Evolutionary conservation across 2,329 filamentous ascomycete genomes (phyloP), one percentile per base, ranked within the genome.

Genomic region (Colletotrichum spinosum): DNA sequence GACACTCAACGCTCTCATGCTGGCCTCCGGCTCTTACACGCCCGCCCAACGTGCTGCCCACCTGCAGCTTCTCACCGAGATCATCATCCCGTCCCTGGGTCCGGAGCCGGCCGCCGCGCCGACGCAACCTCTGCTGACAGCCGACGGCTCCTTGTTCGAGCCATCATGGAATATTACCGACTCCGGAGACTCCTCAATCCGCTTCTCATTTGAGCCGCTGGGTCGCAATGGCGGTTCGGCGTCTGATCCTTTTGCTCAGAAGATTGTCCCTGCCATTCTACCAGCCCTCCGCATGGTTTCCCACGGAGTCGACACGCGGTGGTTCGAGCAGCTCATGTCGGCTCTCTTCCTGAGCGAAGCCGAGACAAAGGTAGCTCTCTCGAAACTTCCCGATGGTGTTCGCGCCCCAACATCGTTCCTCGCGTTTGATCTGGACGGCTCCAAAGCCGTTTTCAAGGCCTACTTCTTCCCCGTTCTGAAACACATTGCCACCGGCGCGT

Each of bases 401-500:
- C 71, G 67, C 9, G 70, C 69, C 12, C 71, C 71, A 6, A 72
- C 69, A 1, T 69, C 68, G 6, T 72, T 72, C 33, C 65, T 73
- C 0, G 71, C 71, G 2, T 71, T 72, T 41, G 71, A 72, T n/a
- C 71, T 72, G n/a, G 66, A 70, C 10, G 69, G 69, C 1, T 59
- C 52, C 7, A 65, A 68, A 12, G 64, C 67, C 17, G 51, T 68
- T 1, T 69, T 72, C 61, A 72, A 72, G 50, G 70, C 69, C 4
- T 73, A 73, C 44, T 73, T 72, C 52, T 72, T 66, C 41, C 71
- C 71, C 10, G 50, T 70, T 7, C 70, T 71, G 56, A 72, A 73
- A 61, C 71, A 69, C 38, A 68, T 72, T 35, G 69, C 70, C 25
- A 69, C 69, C 7, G 69, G 69, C 10, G 48, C 53, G 7, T 66